Conservation (phyloP, 2,329 filamentous ascomycete species). For the Diaporthe batatas region DNA sequence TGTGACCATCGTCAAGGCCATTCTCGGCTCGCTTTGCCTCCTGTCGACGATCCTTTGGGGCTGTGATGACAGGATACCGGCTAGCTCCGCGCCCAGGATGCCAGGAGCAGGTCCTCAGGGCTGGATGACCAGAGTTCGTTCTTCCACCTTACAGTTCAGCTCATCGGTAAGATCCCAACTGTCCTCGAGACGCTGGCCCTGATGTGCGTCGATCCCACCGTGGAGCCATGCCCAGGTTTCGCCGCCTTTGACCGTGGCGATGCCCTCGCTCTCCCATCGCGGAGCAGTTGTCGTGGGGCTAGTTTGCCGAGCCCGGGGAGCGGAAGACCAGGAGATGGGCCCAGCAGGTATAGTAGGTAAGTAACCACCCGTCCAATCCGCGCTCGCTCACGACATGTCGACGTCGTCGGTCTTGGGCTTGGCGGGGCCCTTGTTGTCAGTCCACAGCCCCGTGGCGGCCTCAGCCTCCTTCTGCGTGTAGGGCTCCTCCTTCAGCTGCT, state of each 20-base stretch:
- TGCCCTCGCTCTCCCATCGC: not conserved
- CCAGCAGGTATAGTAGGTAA: slow-evolving; percentile 1
- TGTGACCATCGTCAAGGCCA: not conserved
- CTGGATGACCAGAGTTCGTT: not conserved
- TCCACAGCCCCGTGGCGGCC: slow-evolving; percentile 79
- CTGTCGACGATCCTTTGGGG: not conserved
- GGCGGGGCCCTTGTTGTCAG: slow-evolving; percentile 70
- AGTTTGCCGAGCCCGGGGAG: not conserved
- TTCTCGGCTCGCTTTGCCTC: not conserved
- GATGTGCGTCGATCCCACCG: not conserved
- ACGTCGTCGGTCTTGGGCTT: slow-evolving; percentile 61
- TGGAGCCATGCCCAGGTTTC: not conserved
- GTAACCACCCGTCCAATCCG: not conserved
- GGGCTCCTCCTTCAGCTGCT: slow-evolving; percentile 84
- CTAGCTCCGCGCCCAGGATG: not conserved
- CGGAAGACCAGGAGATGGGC: not conserved
- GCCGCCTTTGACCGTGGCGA: not conserved
- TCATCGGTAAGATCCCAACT: not conserved
- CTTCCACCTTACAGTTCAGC: not conserved
- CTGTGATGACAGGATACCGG: not conserved
- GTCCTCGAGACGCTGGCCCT: not conserved
- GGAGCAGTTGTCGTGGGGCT: not conserved
- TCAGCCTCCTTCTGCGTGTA: slow-evolving; percentile 90
- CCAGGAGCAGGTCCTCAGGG: not conserved
- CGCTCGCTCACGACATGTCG: slow-evolving; percentile 52